Conservation (phyloP, 306 rosid species). For the Prunus salicina region DNA sequence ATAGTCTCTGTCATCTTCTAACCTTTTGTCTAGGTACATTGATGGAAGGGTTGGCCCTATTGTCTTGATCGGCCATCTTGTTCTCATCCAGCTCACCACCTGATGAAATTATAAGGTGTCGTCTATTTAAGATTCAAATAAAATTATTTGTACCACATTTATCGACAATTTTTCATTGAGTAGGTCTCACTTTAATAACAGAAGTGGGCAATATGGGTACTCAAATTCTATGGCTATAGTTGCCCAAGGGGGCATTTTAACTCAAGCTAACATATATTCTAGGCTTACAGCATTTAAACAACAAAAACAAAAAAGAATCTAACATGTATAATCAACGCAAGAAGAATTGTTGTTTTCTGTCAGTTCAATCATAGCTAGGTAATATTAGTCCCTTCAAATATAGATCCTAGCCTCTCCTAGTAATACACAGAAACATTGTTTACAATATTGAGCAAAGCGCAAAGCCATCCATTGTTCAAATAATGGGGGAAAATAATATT, state of each 20-base stretch:
- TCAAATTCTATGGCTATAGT: background rate
- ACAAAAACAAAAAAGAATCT: background rate
- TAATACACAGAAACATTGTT: background rate
- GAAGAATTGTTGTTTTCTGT: background rate
- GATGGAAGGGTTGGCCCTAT: conserved; percentile 35
- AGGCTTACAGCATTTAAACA: background rate
- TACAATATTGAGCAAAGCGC: background rate
- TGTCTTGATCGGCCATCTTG: conserved; percentile 18
- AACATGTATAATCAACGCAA: background rate
- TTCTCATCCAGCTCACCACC: conserved; percentile 14
- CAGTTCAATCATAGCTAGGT: background rate
- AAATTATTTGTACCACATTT: background rate
- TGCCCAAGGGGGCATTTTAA: background rate
- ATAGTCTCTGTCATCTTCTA: conserved; percentile 15
- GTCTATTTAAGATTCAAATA: background rate
- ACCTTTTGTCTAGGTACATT: conserved; percentile 12
- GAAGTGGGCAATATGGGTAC: background rate
- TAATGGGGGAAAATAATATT: background rate
- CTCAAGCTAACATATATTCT: background rate
- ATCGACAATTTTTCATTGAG: background rate
- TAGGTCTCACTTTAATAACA: background rate
- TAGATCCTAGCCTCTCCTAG: background rate
- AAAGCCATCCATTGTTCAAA: background rate
- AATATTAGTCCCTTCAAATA: background rate
- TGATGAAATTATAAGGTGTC: background rate